phyloP scores from a whole-genome alignment of 805 yeast species.

The Yarrowia hollandica region DNA sequence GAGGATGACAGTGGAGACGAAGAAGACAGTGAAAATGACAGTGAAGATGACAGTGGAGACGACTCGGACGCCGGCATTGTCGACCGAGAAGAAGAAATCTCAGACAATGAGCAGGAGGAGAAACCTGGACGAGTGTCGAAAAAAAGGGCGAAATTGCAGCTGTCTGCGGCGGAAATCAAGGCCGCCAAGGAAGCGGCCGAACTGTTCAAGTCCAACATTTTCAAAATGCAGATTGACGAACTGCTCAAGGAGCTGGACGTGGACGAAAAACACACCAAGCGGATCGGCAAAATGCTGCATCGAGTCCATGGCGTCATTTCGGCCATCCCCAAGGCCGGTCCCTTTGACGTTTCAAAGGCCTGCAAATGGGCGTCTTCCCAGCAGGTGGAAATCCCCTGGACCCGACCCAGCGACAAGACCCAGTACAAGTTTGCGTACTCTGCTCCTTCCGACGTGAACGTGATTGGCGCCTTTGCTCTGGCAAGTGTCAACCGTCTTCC shows the following conservation, averaged over 20 bases:
- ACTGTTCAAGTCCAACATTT: conserved; percentile 89
- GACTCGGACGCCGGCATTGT: conserved; percentile 18
- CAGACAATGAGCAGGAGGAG: conserved; percentile 30
- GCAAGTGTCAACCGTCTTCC: conserved; percentile 74
- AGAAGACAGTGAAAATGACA: conserved; percentile 28
- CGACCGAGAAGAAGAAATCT: conserved; percentile 19
- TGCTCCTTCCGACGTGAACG: conserved; percentile 70
- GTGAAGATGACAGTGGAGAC: conserved; percentile 23
- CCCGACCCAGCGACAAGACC: conserved; percentile 64
- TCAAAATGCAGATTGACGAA: conserved; percentile 93
- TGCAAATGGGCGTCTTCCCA: conserved; percentile 51
- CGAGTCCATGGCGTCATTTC: conserved; percentile 68
- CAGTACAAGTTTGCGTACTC: conserved; percentile 70
- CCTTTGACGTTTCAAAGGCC: conserved; percentile 57
- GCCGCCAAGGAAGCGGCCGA: conserved; percentile 93
- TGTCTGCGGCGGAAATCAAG: conserved; percentile 78
- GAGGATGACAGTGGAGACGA: conserved; percentile 29
- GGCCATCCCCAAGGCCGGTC: conserved; percentile 56
- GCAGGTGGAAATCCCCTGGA: conserved; percentile 68
- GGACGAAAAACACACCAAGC: conserved; percentile 63
- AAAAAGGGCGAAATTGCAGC: conserved; percentile 32
- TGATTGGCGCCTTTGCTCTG: conserved; percentile 87
- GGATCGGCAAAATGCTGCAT: conserved; percentile 74
- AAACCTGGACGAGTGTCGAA: conserved; percentile 31
- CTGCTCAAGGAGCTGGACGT: conserved; percentile 75